Conservation (phyloP, 106 monocot genomes). For the Acanthochlamys bracteata region DNA sequence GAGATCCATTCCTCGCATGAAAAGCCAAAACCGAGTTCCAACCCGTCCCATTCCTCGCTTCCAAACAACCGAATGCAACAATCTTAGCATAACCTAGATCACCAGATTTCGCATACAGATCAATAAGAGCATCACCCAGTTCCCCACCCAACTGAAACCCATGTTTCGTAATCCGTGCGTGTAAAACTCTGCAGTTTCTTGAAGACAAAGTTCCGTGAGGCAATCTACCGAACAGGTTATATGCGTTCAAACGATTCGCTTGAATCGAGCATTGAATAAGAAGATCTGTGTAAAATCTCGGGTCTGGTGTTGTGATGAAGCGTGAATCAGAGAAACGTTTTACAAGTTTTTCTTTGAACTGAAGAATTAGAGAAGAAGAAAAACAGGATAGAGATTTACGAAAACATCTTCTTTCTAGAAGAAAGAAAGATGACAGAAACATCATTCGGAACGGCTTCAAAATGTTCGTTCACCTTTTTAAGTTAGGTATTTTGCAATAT, state of each 20-base stretch:
- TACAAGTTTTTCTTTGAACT: background rate
- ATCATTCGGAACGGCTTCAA: too few species aligned
- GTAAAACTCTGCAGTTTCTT: conserved; percentile 20
- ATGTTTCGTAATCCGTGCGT: conserved; percentile 27
- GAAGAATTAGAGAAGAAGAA: background rate
- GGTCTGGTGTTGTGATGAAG: background rate
- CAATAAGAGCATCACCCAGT: conserved; percentile 35
- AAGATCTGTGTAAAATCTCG: conserved; percentile 26
- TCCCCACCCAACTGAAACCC: conserved; percentile 12
- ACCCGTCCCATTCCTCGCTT: conserved; percentile 7
- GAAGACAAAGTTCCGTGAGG: conserved; percentile 4
- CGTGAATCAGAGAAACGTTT: too few species aligned
- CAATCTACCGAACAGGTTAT: conserved; percentile 33
- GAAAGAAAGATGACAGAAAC: too few species aligned
- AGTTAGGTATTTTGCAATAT: too few species aligned
- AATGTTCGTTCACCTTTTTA: too few species aligned
- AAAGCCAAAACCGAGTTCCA: conserved; percentile 52
- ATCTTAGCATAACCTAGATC: conserved; percentile 26
- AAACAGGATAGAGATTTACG: background rate
- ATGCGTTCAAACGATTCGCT: conserved; percentile 1
- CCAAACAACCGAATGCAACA: conserved; percentile 14
- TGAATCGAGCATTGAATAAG: conserved; percentile 27
- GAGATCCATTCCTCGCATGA: conserved; percentile 15
- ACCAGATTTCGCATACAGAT: conserved; percentile 51
- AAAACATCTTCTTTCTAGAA: too few species aligned